Conservation (phyloP, 78 protist species). For the Dictyostelium firmibasis region DNA sequence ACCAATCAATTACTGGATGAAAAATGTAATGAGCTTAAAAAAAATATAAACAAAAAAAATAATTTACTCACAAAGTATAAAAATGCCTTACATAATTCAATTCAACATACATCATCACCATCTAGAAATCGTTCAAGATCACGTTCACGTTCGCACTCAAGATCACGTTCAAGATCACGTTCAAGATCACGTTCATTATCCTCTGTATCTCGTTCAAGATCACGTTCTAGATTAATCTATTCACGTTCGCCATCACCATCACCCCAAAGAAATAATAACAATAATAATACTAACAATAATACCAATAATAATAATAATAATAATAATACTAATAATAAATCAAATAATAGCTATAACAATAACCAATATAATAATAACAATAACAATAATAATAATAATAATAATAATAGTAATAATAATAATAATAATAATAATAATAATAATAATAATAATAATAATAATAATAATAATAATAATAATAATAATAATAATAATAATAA, state of each 20-base stretch:
- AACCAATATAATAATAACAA: background rate
- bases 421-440: background rate
- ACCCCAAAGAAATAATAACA: background rate
- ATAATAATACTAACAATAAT: background rate
- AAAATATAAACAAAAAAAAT: background rate
- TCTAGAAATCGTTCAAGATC: background rate
- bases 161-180: background rate
- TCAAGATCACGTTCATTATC: background rate
- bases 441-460: background rate
- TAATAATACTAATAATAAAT: background rate
- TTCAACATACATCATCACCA: background rate
- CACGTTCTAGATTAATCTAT: background rate
- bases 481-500: background rate
- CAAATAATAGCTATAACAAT: background rate
- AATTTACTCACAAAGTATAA: slow-evolving; percentile 15
- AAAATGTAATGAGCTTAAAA: background rate
- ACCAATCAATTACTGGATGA: background rate
- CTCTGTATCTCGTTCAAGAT: background rate
- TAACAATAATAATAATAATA: background rate
- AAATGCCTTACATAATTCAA: slow-evolving; percentile 19
- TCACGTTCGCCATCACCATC: slow-evolving; percentile 4
- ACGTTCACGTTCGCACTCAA: background rate
- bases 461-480: background rate
- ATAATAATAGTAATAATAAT: background rate
- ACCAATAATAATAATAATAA: background rate